phyloP scores from a whole-genome alignment of 2,329 filamentous ascomycete species.

The Catunica adiposa region DNA sequence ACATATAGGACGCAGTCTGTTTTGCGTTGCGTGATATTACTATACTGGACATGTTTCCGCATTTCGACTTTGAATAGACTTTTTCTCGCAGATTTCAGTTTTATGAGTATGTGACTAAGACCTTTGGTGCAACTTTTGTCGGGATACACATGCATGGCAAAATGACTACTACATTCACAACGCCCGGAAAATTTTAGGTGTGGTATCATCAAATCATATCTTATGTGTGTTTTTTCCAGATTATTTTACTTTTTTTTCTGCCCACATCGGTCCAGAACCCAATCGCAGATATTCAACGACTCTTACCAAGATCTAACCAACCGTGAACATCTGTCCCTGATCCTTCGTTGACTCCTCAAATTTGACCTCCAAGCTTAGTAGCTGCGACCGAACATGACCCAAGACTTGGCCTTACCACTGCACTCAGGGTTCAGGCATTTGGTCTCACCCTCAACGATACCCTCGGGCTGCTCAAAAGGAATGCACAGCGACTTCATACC shows the following conservation, averaged over 20 bases:
- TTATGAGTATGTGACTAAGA: not conserved
- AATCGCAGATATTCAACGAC: not conserved
- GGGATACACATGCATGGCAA: too few species aligned
- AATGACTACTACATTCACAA: too few species aligned
- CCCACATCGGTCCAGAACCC: not conserved
- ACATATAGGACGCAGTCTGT: constrained; percentile 7
- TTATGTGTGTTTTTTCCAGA: constrained; percentile 6
- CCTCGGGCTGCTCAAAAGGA: constrained; percentile 67
- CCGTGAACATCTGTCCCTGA: not conserved
- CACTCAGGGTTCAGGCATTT: constrained; percentile 90
- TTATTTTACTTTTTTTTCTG: constrained; percentile 1
- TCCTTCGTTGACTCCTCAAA: not conserved
- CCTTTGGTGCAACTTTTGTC: not conserved
- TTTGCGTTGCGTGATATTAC: constrained; percentile 6
- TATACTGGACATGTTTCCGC: not conserved
- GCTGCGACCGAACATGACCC: constrained; percentile 81
- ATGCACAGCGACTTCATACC: constrained; percentile 59
- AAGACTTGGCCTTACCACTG: constrained; percentile 56
- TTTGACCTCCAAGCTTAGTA: constrained; percentile 30
- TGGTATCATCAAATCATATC: constrained; percentile 5
- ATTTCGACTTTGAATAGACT: constrained; percentile 11
- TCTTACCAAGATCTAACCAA: not conserved
- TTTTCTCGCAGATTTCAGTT: constrained; percentile 2
- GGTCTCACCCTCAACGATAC: constrained; percentile 61
- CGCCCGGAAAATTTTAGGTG: too few species aligned